phyloP scores from a whole-genome alignment of 1,284 basidiomycete genomes.

The Sanghuangporus baumii region DNA sequence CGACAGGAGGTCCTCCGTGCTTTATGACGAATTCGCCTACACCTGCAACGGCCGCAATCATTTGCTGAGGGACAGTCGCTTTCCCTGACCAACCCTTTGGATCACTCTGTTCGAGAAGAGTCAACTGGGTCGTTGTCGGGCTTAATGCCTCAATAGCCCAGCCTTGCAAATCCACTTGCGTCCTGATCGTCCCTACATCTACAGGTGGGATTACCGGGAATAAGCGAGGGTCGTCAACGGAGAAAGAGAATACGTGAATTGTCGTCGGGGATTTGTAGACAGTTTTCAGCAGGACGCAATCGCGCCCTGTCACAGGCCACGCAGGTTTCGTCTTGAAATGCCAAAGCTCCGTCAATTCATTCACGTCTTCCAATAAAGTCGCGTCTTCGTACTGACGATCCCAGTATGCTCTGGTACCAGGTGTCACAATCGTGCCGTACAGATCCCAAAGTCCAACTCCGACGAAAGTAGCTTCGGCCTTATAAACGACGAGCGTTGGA shows the following conservation, averaged over 20 bases:
- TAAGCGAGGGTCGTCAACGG: conserved; percentile 82
- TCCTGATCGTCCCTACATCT: conserved; percentile 79
- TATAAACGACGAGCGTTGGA: conserved; percentile 92
- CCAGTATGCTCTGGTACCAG: conserved; percentile 82
- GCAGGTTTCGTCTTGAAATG: conserved; percentile 83
- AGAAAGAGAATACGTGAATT: conserved; percentile 95
- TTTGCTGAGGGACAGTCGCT: conserved; percentile 85
- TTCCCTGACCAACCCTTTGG: conserved; percentile 98
- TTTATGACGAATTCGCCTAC: conserved; percentile 95
- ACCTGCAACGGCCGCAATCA: conserved; percentile 83
- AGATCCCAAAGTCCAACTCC: conserved; percentile 96
- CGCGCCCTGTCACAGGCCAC: conserved; percentile 89
- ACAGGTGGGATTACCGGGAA: conserved; percentile 76
- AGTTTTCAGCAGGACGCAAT: conserved; percentile 88
- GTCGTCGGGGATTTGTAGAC: conserved; percentile 96
- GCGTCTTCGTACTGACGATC: conserved; percentile 89
- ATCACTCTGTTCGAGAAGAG: conserved; percentile 94
- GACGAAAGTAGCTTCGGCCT: conserved; percentile 96
- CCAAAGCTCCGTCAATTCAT: conserved; percentile 90
- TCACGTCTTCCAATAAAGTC: conserved; percentile 82
- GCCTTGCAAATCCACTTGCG: conserved; percentile 92
- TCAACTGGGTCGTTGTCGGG: conserved; percentile 92
- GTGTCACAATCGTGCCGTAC: conserved; percentile 82
- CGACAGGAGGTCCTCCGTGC: conserved; percentile 86
- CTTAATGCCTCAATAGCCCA: conserved; percentile 97